These are phyloP conservation scores for Sarocladium brachiariae DNA, from an alignment of 2,329 filamentous ascomycete species.

Conservation along the genomic window DNA sequence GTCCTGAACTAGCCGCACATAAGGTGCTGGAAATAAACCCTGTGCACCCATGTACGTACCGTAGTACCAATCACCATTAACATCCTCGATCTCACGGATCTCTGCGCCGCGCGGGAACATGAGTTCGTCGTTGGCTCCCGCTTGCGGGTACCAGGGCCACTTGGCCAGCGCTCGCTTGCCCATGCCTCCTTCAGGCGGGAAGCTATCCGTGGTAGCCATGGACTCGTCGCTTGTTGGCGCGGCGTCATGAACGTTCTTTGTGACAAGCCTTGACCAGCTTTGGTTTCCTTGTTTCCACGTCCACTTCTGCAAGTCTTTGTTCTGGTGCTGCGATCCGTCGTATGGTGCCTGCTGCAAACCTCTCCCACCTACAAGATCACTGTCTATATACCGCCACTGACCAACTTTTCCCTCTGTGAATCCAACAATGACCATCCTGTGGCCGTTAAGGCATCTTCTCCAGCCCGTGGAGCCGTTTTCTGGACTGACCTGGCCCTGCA, in stretches of 20 bases:
- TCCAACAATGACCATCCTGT: slow-evolving; percentile 76
- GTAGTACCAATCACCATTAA: slow-evolving; percentile 87
- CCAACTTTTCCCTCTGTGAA: slow-evolving; percentile 65
- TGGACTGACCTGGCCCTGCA: slow-evolving; percentile 55
- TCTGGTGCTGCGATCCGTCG: slow-evolving; percentile 24
- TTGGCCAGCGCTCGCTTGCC: slow-evolving; percentile 57
- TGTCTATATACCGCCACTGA: slow-evolving; percentile 59
- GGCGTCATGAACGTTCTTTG: slow-evolving; percentile 41
- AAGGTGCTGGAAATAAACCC: slow-evolving; percentile 74
- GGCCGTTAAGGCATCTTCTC: slow-evolving; percentile 72
- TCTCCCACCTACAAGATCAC: slow-evolving; percentile 71
- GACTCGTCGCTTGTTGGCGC: slow-evolving; percentile 27
- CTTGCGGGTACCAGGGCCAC: slow-evolving; percentile 73
- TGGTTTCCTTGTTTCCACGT: slow-evolving; percentile 37
- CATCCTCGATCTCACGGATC: slow-evolving; percentile 74
- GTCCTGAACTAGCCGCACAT: slow-evolving; percentile 49
- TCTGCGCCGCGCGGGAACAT: slow-evolving; percentile 78
- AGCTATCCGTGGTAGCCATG: slow-evolving; percentile 27
- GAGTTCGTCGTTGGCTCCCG: slow-evolving; percentile 64
- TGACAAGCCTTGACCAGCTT: slow-evolving; percentile 40
- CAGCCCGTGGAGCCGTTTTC: slow-evolving; percentile 77
- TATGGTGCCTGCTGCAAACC: slow-evolving; percentile 56
- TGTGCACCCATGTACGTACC: slow-evolving; percentile 76
- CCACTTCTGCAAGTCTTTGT: slow-evolving; percentile 40
- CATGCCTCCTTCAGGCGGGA: slow-evolving; percentile 70